A percentile compares a stretch with the other conserved stretches of the same genome.
These are phyloP conservation scores for Vanilla planifolia DNA, from an alignment of 106 monocot genomes.

Conservation along the genomic window DNA sequence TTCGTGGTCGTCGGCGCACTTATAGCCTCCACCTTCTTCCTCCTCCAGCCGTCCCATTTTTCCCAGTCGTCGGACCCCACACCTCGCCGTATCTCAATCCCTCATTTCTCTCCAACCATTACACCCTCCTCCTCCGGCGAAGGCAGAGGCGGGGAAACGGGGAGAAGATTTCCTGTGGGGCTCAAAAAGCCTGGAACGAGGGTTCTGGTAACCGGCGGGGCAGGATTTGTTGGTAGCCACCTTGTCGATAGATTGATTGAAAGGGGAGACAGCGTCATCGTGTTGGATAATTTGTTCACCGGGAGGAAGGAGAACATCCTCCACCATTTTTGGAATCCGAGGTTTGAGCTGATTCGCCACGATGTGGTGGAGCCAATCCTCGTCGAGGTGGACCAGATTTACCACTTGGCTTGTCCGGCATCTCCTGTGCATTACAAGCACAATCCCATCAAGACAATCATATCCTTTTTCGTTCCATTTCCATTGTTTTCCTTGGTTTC, in stretches of 20 bases:
- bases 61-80: slow-evolving; percentile 9
- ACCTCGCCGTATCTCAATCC: slow-evolving; percentile 19
- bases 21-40: slow-evolving; percentile 58
- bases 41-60: slow-evolving; percentile 26
- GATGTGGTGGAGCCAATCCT: slow-evolving; percentile 86
- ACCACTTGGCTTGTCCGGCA: slow-evolving; percentile 85
- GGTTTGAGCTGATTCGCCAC: slow-evolving; percentile 83
- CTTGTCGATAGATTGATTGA: slow-evolving; percentile 62
- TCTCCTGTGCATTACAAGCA: slow-evolving; percentile 87
- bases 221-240: slow-evolving; percentile 84
- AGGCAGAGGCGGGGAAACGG: slow-evolving; percentile 5
- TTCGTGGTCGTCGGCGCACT: slow-evolving; percentile 52
- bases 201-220: slow-evolving; percentile 73
- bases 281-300: slow-evolving; percentile 85
- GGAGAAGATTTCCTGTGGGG: slow-evolving; percentile 21
- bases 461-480: slow-evolving; percentile 60
- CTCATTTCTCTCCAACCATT: not conserved
- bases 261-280: slow-evolving; percentile 74
- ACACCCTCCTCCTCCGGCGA: slow-evolving; percentile 2
- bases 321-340: slow-evolving; percentile 58
- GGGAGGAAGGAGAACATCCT: slow-evolving; percentile 70
- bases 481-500: too few relatives aligned
- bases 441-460: slow-evolving; percentile 93
- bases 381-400: slow-evolving; percentile 85
- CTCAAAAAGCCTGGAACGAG: slow-evolving; percentile 19